Percentiles rank a stretch among this genome's conserved stretches.
These are phyloP conservation scores for Kalanchoe fedtschenkoi DNA, from an alignment of 164 flowering plant genomes.

Conservation along the genomic window DNA sequence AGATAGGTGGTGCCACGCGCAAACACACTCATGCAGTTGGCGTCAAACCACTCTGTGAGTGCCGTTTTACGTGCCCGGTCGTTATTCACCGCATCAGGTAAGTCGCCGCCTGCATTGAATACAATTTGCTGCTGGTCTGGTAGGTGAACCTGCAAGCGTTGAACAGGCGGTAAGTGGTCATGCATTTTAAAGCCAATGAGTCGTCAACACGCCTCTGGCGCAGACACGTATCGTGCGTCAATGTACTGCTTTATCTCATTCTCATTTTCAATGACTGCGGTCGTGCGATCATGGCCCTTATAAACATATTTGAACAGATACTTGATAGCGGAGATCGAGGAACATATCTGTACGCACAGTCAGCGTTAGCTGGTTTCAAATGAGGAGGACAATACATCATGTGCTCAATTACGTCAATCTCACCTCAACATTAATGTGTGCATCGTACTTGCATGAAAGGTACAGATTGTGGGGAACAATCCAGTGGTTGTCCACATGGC, in stretches of 20 bases:
- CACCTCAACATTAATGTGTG: neutral
- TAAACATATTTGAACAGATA: neutral
- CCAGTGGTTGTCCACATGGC: neutral
- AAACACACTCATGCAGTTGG: neutral
- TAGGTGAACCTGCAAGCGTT: neutral
- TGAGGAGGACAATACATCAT: too few relatives aligned
- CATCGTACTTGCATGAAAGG: neutral
- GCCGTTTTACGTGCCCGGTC: neutral
- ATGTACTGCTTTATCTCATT: neutral
- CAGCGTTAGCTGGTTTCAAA: too few relatives aligned
- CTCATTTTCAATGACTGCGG: neutral
- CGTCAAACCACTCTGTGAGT: neutral
- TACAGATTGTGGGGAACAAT: neutral
- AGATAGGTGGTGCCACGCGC: neutral
- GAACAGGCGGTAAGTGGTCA: neutral
- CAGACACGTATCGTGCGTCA: too few relatives aligned
- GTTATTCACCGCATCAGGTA: neutral
- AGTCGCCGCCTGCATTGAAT: neutral
- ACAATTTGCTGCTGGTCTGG: neutral
- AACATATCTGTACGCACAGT: too few relatives aligned
- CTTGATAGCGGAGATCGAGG: too few relatives aligned
- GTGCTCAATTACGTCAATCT: too few relatives aligned
- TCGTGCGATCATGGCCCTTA: neutral
- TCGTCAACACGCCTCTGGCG: neutral
- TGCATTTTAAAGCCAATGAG: neutral